Percentiles rank a stretch among this genome's conserved stretches.
These are phyloP conservation scores for Fraxinus sp. DNA, from an alignment of 305 asterid species.

Conservation along the genomic window DNA sequence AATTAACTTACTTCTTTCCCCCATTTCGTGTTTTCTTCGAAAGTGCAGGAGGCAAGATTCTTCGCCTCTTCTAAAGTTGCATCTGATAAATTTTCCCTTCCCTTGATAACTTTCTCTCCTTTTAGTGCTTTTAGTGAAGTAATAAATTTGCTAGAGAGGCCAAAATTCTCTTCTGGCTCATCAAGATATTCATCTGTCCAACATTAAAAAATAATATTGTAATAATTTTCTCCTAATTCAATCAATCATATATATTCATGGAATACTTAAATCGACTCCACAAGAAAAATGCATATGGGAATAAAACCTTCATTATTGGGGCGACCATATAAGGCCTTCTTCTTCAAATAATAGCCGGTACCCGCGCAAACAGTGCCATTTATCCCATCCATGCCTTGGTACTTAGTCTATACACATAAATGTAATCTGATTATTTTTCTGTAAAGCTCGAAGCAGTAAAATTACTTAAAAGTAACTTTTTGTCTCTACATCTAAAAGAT, in stretches of 20 bases:
- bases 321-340: conserved; percentile 51
- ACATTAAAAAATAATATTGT: background rate
- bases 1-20: conserved; percentile 55
- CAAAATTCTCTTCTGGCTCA: conserved; percentile 49
- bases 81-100: conserved; percentile 27
- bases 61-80: conserved; percentile 53
- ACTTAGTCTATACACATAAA: conserved; percentile 49
- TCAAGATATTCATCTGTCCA: conserved; percentile 47
- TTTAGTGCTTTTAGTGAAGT: conserved; percentile 44
- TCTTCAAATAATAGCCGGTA: conserved; percentile 72
- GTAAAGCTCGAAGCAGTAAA: background rate
- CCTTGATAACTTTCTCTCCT: conserved; percentile 13
- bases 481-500: background rate
- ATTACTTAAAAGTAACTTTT: background rate
- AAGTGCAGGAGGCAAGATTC: conserved; percentile 63
- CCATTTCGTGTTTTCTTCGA: conserved; percentile 69
- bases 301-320: conserved; percentile 42
- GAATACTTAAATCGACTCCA: background rate
- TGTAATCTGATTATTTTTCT: background rate
- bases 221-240: background rate
- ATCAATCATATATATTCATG: background rate
- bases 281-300: background rate
- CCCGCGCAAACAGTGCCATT: conserved; percentile 70
- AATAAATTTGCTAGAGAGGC: conserved; percentile 47
- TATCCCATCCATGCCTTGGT: conserved; percentile 88